Conservation (phyloP, 2,329 filamentous ascomycete genomes). For the Monilinia fructigena region DNA sequence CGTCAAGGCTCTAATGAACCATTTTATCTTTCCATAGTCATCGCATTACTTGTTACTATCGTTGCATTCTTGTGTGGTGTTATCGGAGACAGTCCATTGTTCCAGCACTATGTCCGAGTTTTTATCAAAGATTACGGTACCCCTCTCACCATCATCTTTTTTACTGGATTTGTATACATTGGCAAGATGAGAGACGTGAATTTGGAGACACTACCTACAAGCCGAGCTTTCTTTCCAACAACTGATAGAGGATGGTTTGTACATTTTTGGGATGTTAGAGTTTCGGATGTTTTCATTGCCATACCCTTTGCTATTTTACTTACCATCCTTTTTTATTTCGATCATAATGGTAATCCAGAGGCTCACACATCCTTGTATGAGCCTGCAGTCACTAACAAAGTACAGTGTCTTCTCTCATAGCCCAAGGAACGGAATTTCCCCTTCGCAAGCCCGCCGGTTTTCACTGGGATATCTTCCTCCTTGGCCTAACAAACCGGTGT, state of each 20-base stretch:
- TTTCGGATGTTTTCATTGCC: slow-evolving; percentile 74
- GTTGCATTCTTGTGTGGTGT: slow-evolving; percentile 72
- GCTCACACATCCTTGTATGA: background rate
- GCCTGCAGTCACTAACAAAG: slow-evolving; percentile 9
- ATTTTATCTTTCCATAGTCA: slow-evolving; percentile 76
- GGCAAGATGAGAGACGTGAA: slow-evolving; percentile 74
- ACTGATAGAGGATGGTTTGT: slow-evolving; percentile 72
- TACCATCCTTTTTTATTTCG: slow-evolving; percentile 85
- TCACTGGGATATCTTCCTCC: slow-evolving; percentile 81
- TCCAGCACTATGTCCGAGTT: slow-evolving; percentile 71
- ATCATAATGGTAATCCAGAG: slow-evolving; percentile 68
- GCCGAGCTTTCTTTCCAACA: slow-evolving; percentile 76
- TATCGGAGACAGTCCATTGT: slow-evolving; percentile 68
- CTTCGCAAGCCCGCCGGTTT: slow-evolving; percentile 79
- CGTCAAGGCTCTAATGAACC: slow-evolving; percentile 64
- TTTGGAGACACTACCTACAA: slow-evolving; percentile 71
- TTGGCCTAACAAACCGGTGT: slow-evolving; percentile 74
- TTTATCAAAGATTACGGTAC: slow-evolving; percentile 91
- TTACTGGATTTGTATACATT: slow-evolving; percentile 84
- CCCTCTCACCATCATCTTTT: slow-evolving; percentile 79
- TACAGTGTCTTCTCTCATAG: slow-evolving; percentile 75
- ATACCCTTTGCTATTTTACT: slow-evolving; percentile 83
- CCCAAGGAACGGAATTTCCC: slow-evolving; percentile 79
- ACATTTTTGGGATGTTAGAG: slow-evolving; percentile 73
- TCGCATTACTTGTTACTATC: slow-evolving; percentile 75